These are phyloP conservation scores for Juncus inflexus DNA, from an alignment of 176 grass and related monocot species.

Conservation along the genomic window DNA sequence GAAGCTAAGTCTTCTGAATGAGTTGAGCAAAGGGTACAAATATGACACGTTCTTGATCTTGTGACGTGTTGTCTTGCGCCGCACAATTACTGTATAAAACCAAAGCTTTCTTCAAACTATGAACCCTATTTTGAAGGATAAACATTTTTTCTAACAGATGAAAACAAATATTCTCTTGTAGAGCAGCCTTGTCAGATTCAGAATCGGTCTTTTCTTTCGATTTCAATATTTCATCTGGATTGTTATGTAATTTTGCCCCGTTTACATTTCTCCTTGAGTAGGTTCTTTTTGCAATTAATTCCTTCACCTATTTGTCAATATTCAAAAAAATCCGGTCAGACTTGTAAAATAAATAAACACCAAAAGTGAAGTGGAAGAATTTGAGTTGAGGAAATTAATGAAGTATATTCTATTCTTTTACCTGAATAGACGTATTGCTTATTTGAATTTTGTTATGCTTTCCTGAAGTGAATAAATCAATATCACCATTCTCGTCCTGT, in stretches of 20 bases:
- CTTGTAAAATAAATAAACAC: not conserved
- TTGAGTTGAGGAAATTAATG: conserved; percentile 11
- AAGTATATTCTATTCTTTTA: conserved; percentile 32
- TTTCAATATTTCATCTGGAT: not conserved
- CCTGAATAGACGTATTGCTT: no score
- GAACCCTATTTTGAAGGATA: conserved; percentile 51
- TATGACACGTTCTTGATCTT: conserved; percentile 36
- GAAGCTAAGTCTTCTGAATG: conserved; percentile 42
- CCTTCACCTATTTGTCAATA: conserved; percentile 44
- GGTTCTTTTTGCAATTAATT: conserved; percentile 22
- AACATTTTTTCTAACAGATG: conserved; percentile 52
- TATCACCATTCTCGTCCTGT: no score
- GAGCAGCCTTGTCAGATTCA: not conserved
- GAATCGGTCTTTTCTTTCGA: not conserved
- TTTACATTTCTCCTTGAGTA: conserved; percentile 11
- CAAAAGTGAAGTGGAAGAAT: not conserved
- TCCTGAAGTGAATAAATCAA: no score
- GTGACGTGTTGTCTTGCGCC: conserved; percentile 4
- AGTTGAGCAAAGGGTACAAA: conserved; percentile 62
- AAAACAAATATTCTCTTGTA: conserved; percentile 42
- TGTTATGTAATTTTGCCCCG: conserved; percentile 1
- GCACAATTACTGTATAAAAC: conserved; percentile 12
- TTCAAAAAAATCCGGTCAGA: conserved; percentile 10
- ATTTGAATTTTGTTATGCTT: no score
- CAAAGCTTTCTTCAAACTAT: conserved; percentile 54